Evolutionary conservation across 331 rosid genomes (phyloP), one percentile per base, ranked within the genome.

Genomic region (Ulmus americana): DNA sequence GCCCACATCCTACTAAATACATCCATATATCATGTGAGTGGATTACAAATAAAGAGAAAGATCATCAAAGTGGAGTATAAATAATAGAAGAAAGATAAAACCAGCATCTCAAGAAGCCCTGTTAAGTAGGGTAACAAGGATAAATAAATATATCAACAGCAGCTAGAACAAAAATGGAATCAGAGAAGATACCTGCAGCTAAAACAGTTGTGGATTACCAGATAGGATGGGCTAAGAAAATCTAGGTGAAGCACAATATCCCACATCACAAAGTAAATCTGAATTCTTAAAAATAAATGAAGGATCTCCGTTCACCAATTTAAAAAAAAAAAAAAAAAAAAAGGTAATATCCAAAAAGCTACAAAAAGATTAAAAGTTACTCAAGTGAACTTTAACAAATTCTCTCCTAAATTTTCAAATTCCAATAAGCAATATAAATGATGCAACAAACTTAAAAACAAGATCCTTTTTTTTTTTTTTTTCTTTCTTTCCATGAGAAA

Each of bases 1-100:
- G 73, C 91, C 91, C 69, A 94, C 97, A 71, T 94, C 99, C 98
- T 90, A 77, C 61, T 73, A 61, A 64, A 80, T 40, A 44, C 67
- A 69, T 41, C 70, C 73, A 75, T 51, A 73, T 52, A 74, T 55
- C 64, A 64, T 61, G 70, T 75, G 78, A 85, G 71, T 47, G 55
- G 64, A 63, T 70, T 77, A 65, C 39, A 68, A 40, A 45, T 5
- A 71, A 61, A 58, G 14, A 67, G 71, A 55, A 22, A 67, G 9
- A 51, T 9, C 39, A 40, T 45, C 18, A 20, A 35, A 22, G 12
- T 12, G 35, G 35, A 28, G 35, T 28, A 28, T 28, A 52, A 15
- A 57, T 13, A 8, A 8, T 38, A 55, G 6, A 20, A 45, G 1
- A n/a, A 9, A 49, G 38, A 22, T 1, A 46, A 8, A 45, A 12